Base-by-base conservation (phyloP, 2,329 filamentous ascomycete genomes). In the Talaromyces sp. region DNA sequence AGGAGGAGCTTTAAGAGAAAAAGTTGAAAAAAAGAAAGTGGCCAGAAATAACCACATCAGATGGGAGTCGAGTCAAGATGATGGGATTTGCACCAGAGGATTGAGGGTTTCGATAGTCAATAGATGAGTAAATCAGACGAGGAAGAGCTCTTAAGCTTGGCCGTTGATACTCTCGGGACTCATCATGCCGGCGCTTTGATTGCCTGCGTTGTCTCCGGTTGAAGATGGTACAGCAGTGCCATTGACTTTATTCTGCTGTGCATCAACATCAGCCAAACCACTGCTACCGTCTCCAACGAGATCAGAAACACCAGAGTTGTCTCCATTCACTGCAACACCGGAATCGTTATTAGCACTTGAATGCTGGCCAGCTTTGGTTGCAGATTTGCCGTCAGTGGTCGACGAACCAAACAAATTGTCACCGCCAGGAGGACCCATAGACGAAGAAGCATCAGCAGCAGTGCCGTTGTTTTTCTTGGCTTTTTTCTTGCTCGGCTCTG, bases 161-260 rank as follows among this genome's bases (percentile, higher is more conserved):
- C 69, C 78, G 74, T 83, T 82, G 65, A 91, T 85, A 73, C 90
- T 92, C 76, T 93, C 87, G 3, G 91, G 91, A 70, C 90, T 94
- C 81, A 93, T 91, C 85, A 93, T 91, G 21, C 88, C 88, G 38
- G 29, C 85, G 19, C 81, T 83, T 57, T 62, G 60, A 32, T 56
- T 57, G 5, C 24, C 58, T 35, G 60, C 35, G 56, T 85, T 85
- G 60, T 87, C 87, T 32, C 46, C 53, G 35, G 63, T 58, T 46
- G 57, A 57, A 41, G 57, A 50, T 58, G 27, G 26, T 29, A 70
- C 35, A 73, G 72, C 46, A 63, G 62, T 56, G 79, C 68, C 53
- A 77, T 75, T 59, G 74, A 65, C 58, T 58, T 70, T 68, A 24
- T 57, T 64, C 43, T 61, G 62, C 32, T 63, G 62, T 5, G 66